Conservation (phyloP, 805 yeast genomes). For the Candida piceae region DNA sequence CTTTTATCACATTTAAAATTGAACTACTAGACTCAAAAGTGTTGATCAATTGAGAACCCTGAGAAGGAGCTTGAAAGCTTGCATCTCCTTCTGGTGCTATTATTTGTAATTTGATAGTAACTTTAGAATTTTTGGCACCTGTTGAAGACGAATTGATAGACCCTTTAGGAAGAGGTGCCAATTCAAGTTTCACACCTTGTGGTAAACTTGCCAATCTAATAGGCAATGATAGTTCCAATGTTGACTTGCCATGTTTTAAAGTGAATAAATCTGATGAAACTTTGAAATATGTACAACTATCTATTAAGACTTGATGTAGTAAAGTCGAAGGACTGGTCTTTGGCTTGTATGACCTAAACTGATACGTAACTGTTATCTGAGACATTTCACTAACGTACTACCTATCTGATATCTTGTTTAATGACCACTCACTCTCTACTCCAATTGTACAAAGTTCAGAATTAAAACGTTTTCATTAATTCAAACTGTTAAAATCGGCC, state of each 20-base stretch:
- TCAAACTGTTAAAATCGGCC: no score
- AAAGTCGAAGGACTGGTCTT: slow-evolving; percentile 33
- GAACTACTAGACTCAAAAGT: slow-evolving; percentile 8
- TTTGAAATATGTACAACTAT: slow-evolving; percentile 34
- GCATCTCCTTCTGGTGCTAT: slow-evolving; percentile 15
- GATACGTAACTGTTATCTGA: slow-evolving; percentile 31
- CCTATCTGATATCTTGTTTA: no score
- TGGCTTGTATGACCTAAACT: slow-evolving; percentile 29
- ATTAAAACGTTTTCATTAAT: no score
- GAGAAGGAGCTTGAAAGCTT: slow-evolving; percentile 8
- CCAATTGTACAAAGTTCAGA: no score
- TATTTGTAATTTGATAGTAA: slow-evolving; percentile 22
- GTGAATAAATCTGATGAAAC: slow-evolving; percentile 16
- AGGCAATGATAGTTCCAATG: slow-evolving; percentile 37
- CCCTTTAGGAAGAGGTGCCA: slow-evolving; percentile 11
- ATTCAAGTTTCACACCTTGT: slow-evolving; percentile 37
- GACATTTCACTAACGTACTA: slow-evolving; percentile 27
- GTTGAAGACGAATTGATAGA: slow-evolving; percentile 1
- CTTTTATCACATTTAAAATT: slow-evolving; percentile 11
- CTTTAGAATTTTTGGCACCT: slow-evolving; percentile 2
- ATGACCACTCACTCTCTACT: no score
- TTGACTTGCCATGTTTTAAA: slow-evolving; percentile 27
- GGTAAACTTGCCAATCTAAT: slow-evolving; percentile 39
- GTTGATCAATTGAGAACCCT: slow-evolving; percentile 10
- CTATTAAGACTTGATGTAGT: slow-evolving; percentile 32